phyloP scores from a whole-genome alignment of 495 filamentous ascomycete species.

The Penicillium riverlandense region DNA sequence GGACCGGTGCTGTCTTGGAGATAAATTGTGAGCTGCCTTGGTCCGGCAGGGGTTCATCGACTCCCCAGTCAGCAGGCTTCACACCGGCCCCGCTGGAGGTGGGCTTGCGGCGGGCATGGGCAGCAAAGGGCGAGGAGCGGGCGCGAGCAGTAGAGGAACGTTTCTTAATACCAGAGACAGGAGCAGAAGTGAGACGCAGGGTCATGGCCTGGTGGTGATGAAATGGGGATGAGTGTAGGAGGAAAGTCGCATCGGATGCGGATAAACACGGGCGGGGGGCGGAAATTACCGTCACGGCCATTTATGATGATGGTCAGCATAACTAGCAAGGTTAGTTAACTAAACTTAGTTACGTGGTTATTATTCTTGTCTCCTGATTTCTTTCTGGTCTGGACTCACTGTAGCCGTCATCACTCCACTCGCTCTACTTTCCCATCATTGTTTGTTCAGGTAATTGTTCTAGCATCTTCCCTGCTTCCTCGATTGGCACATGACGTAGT shows the following conservation, averaged over 20 bases:
- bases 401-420: no score
- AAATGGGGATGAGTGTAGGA: background rate
- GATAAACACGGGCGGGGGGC: no score
- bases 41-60: constrained; percentile 37
- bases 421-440: no score
- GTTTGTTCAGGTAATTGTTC: no score
- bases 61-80: constrained; percentile 31
- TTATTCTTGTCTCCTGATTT: background rate
- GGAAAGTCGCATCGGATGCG: constrained; percentile 1
- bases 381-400: no score
- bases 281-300: no score
- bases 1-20: constrained; percentile 42
- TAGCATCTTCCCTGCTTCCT: constrained; percentile 4
- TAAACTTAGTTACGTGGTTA: background rate
- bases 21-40: constrained; percentile 29
- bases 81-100: constrained; percentile 22
- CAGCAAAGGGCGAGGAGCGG: constrained; percentile 42
- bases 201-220: constrained; percentile 27
- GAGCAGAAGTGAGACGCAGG: constrained; percentile 39
- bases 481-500: constrained; percentile 32
- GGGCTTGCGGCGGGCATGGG: constrained; percentile 52
- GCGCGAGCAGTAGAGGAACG: constrained; percentile 18
- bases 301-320: no score
- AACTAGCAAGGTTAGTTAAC: no score
- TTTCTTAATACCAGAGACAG: constrained; percentile 39